Base-by-base conservation (phyloP, 2,329 filamentous ascomycete genomes). In the Shiraia bambusicola region DNA sequence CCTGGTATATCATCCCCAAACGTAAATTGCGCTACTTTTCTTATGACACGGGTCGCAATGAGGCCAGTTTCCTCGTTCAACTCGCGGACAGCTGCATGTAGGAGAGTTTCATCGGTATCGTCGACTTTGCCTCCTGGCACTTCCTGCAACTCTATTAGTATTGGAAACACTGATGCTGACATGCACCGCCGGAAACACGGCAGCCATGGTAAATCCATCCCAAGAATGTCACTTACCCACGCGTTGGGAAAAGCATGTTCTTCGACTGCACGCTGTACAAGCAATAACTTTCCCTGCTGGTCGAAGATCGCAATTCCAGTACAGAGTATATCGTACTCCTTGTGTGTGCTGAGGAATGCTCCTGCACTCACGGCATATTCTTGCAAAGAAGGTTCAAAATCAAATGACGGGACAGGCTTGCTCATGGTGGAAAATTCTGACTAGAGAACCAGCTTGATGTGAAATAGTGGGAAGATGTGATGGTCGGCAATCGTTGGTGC, bases 51-150 rank as follows among this genome's bases (percentile, higher is more conserved):
- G 15, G 59, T 71, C 2, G 76, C 72, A 30, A 62, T 63, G 15
- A 80, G 58, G 0, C 76, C 77, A 0, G 73, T 73, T 52, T 80
- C 77, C 54, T 81, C 77, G 29, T 70, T 68, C 9, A 78, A 59
- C 49, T 80, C 77, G 6, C 77, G 69, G 8, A 67, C 76, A 2
- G 73, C 72, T 1, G 71, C 72, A 36, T 76, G 71, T 1, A 80
- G 57, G 25, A 81, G 63, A 0, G 72, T 76, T 11, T 63, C 54
- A 43, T 80, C 77, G 0, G 59, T 60, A 9, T 62, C 52, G 27
- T 80, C 77, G 19, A 68, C 66, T 10, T 70, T 71, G 2, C 78
- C 78, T 6, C 77, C 76, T 3, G 78, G 76, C 1, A 75, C 66
- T 49, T 81, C 78, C 76, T 76, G 24, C 9, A 26, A 29, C 3